Evolutionary conservation across 805 yeast species (phyloP), one percentile per base, ranked within the genome.

Genomic region (Metschnikowia reukaufii): DNA sequence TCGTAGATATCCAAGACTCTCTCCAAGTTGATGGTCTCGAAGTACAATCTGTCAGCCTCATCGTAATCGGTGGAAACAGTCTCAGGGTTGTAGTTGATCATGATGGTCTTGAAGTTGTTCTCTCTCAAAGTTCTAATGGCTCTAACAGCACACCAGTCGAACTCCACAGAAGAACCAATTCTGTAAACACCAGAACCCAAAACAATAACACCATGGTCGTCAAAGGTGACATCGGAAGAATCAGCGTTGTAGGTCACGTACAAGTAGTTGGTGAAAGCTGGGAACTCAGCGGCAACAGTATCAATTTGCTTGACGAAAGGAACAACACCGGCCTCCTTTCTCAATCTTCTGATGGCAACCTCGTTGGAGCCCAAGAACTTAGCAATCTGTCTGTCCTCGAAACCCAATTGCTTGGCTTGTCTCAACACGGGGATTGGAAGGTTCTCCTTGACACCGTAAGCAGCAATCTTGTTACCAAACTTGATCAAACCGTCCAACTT

Each of bases 61-160:
- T 92, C 99, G 66, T 88, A 92, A 72, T 92, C 99, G 44, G 99
- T 92, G n/a, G 96, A 87, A 17, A 92, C 99, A 30, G 99, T 92
- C 74, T 92, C 99, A 34, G 99, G 99, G 74, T 92, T 92, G 75
- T 94, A 92, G 76, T 92, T 92, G 63, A 92, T 83, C 97, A 94
- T 94, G 64, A 94, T 85, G 35, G 98, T 92, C 76, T 90, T 92
- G 64, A 79, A 76, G 49, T 91, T 89, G 65, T 82, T 80, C 57
- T 86, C 86, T 61, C 99, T 83, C 64, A 92, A 77, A 34, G 98
- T 89, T 73, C 98, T 83, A 54, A 90, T 94, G 39, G 98, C 94
- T 55, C 96, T 82, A 49, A 92, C 99, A 39, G 98, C 98, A 82
- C 99, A 92, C 97, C 98, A 92, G 74, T 92, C 99, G 65, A 92